phyloP scores from a whole-genome alignment of 1,139 yeast species.

The Yamadazyma diospyri region DNA sequence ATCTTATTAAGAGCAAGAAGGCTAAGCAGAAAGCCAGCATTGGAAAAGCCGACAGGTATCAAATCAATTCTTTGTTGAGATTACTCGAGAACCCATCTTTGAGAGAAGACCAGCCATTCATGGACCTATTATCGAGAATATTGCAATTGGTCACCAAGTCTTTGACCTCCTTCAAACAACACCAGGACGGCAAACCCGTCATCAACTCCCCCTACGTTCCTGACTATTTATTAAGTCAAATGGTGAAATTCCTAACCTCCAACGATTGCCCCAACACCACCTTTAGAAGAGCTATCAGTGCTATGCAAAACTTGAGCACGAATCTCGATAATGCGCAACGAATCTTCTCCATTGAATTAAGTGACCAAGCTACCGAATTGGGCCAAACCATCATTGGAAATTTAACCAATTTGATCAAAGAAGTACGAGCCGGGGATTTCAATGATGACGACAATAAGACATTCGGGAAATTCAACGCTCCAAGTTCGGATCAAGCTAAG shows the following conservation, averaged over 20 bases:
- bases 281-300: conserved; percentile 77
- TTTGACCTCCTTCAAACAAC: conserved; percentile 46
- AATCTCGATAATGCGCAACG: conserved; percentile 58
- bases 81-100: conserved; percentile 63
- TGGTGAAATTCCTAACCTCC: conserved; percentile 70
- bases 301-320: conserved; percentile 73
- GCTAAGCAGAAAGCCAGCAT: conserved; percentile 33
- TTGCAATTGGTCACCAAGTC: conserved; percentile 78
- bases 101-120: conserved; percentile 66
- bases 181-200: conserved; percentile 12
- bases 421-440: conserved; percentile 35
- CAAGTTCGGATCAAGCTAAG: conserved; percentile 86
- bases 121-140: conserved; percentile 74
- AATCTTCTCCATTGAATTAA: conserved; percentile 66
- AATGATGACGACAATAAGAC: conserved; percentile 50
- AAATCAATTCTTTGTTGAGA: conserved; percentile 65
- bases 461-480: conserved; percentile 68
- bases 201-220: conserved; percentile 58
- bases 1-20: conserved; percentile 43
- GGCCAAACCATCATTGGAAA: conserved; percentile 60
- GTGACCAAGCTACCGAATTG: conserved; percentile 60
- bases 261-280: conserved; percentile 86
- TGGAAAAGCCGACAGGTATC: conserved; percentile 48
- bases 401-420: conserved; percentile 47
- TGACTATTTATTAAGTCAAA: conserved; percentile 55